These are phyloP conservation scores for Emiliania huxleyi DNA, from an alignment of 78 protist species.

Conservation along the genomic window DNA sequence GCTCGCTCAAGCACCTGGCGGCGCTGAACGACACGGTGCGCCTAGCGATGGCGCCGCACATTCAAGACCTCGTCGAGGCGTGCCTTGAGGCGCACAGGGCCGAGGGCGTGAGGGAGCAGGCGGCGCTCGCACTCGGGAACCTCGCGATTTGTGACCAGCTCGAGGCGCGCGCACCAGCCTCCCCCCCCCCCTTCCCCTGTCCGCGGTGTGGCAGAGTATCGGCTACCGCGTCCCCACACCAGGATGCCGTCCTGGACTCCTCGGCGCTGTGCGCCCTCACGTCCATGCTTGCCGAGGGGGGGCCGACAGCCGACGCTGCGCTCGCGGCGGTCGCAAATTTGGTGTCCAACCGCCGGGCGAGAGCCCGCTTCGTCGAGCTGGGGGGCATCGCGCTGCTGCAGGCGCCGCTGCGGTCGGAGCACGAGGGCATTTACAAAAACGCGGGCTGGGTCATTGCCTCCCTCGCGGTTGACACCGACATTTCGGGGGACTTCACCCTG, in stretches of 20 bases:
- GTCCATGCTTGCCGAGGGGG: not conserved
- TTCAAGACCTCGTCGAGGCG: not conserved
- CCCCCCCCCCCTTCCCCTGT: too few relatives aligned
- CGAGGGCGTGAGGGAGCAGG: not conserved
- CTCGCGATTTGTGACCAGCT: not conserved
- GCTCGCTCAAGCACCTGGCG: not conserved
- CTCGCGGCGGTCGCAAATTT: not conserved
- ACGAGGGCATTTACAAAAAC: not conserved
- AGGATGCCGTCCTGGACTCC: not conserved
- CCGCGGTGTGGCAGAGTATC: too few relatives aligned
- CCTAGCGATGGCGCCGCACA: not conserved
- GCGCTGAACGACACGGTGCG: not conserved
- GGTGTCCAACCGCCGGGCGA: not conserved
- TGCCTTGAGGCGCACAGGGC: not conserved
- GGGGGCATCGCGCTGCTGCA: not conserved
- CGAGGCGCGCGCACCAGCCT: too few relatives aligned
- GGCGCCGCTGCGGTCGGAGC: not conserved
- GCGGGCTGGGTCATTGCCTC: not conserved
- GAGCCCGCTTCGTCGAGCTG: not conserved
- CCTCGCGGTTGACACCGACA: not conserved
- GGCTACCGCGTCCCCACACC: too few relatives aligned
- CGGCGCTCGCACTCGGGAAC: not conserved
- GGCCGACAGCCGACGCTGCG: not conserved
- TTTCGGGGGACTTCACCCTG: not conserved
- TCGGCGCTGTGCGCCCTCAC: not conserved